phyloP scores from a whole-genome alignment of 768 basidiomycete species.

The Pluteus cervinus region DNA sequence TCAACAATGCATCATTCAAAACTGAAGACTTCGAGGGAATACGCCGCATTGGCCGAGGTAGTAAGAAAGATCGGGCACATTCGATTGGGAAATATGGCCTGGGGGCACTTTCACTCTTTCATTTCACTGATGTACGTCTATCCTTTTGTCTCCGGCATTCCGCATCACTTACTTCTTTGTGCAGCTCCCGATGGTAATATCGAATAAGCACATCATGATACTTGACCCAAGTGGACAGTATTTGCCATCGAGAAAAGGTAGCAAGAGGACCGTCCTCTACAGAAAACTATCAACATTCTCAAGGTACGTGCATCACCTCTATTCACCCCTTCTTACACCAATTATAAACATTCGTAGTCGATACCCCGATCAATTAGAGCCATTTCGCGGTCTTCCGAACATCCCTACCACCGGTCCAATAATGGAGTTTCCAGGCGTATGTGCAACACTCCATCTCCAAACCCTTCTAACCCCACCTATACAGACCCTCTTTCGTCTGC shows the following conservation, averaged over 20 bases:
- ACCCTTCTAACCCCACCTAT: conserved; percentile 2
- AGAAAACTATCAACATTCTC: conserved; percentile 22
- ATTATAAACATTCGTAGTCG: too few relatives aligned
- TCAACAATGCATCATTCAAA: conserved; percentile 37
- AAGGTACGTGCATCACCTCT: not conserved
- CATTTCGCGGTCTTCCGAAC: conserved; percentile 28
- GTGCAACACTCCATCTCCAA: conserved; percentile 8
- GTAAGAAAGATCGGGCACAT: conserved; percentile 28
- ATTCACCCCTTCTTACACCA: not conserved
- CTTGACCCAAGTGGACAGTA: too few relatives aligned
- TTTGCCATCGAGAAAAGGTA: too few relatives aligned
- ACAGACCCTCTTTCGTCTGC: conserved; percentile 42
- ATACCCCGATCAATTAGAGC: conserved; percentile 35
- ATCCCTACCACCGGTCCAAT: conserved; percentile 20
- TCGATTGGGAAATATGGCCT: conserved; percentile 48
- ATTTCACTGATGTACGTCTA: conserved; percentile 39
- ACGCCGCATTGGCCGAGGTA: conserved; percentile 36
- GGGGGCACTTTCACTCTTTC: conserved; percentile 47
- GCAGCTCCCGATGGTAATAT: conserved; percentile 29
- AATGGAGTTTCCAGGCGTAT: too few relatives aligned
- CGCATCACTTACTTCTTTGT: conserved; percentile 10
- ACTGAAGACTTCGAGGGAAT: conserved; percentile 41
- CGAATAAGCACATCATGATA: conserved; percentile 26
- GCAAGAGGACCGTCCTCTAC: conserved; percentile 24
- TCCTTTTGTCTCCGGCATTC: not conserved